Percentiles rank a stretch among this genome's conserved stretches.
These are phyloP conservation scores for Dichotomocladium elegans DNA, from an alignment of 371 early-diverging fungal species.

Conservation along the genomic window DNA sequence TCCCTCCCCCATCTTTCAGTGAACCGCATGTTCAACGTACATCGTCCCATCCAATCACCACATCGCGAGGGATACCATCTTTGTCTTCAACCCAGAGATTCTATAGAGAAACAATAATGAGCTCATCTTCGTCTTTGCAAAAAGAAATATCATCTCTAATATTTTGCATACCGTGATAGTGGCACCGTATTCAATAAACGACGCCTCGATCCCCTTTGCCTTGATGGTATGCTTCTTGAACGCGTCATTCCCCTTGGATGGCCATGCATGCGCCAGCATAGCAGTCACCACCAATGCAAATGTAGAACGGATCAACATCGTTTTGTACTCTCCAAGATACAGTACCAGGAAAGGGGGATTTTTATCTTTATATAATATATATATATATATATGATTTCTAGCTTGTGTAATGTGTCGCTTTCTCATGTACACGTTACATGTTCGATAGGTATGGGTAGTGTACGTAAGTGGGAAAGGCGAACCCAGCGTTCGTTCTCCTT, in stretches of 20 bases:
- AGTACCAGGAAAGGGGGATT: too few relatives aligned
- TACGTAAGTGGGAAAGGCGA: too few relatives aligned
- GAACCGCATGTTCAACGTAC: not conserved
- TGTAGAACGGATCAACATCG: too few relatives aligned
- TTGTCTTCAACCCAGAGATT: conserved; percentile 21
- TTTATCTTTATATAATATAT: too few relatives aligned
- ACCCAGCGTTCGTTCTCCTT: too few relatives aligned
- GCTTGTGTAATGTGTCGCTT: too few relatives aligned
- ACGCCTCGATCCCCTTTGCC: conserved; percentile 20
- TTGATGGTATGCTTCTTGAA: conserved; percentile 19
- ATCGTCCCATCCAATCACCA: conserved; percentile 22
- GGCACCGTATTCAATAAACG: conserved; percentile 19
- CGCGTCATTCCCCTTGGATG: not conserved
- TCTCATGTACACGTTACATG: too few relatives aligned
- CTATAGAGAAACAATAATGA: not conserved
- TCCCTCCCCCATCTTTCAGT: not conserved
- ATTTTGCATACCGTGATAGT: conserved; percentile 18
- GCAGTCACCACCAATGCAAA: not conserved
- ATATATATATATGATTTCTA: too few relatives aligned
- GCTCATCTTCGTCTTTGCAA: too few relatives aligned
- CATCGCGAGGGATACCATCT: conserved; percentile 7
- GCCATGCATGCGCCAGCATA: not conserved
- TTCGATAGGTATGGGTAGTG: too few relatives aligned
- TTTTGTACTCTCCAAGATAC: too few relatives aligned
- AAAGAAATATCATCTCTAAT: too few relatives aligned